These are phyloP conservation scores for Epicoccum nigrum DNA, from an alignment of 2,329 filamentous ascomycete genomes.

Conservation along the genomic window DNA sequence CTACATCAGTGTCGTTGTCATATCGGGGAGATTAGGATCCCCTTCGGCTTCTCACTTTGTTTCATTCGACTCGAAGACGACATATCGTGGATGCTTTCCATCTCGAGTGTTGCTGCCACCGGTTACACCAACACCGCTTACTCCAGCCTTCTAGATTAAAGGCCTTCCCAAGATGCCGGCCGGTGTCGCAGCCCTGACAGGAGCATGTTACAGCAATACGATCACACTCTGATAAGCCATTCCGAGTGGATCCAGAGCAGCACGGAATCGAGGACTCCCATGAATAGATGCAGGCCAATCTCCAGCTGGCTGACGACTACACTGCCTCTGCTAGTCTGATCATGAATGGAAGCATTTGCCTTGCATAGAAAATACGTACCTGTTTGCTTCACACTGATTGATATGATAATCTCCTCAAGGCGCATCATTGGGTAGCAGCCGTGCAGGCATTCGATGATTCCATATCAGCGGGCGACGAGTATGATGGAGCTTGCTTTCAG, in stretches of 20 bases:
- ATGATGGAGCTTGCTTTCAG: neutral
- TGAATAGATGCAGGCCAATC: conserved; percentile 2
- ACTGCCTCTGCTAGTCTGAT: neutral
- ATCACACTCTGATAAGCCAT: conserved; percentile 26
- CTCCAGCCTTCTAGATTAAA: conserved; percentile 34
- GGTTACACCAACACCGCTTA: conserved; percentile 39
- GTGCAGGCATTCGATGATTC: neutral
- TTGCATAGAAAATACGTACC: neutral
- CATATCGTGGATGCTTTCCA: conserved; percentile 8
- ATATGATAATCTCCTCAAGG: neutral
- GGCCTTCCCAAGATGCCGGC: conserved; percentile 21
- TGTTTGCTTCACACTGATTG: neutral
- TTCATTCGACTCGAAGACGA: conserved; percentile 37
- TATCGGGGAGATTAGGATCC: conserved; percentile 38
- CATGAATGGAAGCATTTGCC: neutral
- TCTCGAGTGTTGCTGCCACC: conserved; percentile 25
- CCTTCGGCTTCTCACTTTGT: conserved; percentile 31
- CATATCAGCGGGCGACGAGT: neutral
- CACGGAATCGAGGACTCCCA: conserved; percentile 7
- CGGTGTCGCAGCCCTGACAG: conserved; percentile 33
- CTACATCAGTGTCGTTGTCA: conserved; percentile 41
- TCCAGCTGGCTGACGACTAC: neutral
- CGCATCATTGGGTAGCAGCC: neutral
- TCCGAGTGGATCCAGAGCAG: conserved; percentile 13
- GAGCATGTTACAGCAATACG: conserved; percentile 33